These are phyloP conservation scores for Metschnikowia kofuensis DNA, from an alignment of 805 yeast genomes.

Conservation along the genomic window DNA sequence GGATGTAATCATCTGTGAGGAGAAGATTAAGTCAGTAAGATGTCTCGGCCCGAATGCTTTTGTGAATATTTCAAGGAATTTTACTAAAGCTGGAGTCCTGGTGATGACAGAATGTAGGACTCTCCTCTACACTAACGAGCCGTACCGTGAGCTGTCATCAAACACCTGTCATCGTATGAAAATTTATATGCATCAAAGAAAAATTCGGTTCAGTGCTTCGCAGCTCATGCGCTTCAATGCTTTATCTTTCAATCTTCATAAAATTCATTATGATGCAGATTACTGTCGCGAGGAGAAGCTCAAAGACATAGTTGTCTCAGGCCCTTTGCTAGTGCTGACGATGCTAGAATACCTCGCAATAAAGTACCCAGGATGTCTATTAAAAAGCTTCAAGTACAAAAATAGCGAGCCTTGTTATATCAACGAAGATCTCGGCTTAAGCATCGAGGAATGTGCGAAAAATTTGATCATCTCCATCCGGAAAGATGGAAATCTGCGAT, in stretches of 20 bases:
- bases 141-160: slow-evolving; percentile 12
- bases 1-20: slow-evolving; percentile 47
- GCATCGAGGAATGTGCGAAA: neutral
- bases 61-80: slow-evolving; percentile 55
- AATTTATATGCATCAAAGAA: neutral
- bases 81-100: slow-evolving; percentile 28
- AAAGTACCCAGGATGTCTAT: slow-evolving; percentile 13
- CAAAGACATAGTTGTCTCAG: slow-evolving; percentile 66
- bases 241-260: slow-evolving; percentile 78
- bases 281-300: slow-evolving; percentile 63
- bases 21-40: slow-evolving; percentile 45
- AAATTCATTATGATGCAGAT: slow-evolving; percentile 66
- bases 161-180: neutral
- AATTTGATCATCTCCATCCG: slow-evolving; percentile 1
- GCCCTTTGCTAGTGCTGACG: slow-evolving; percentile 71
- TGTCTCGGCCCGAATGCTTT: slow-evolving; percentile 36
- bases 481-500: slow-evolving; percentile 6
- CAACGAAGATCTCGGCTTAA: slow-evolving; percentile 23
- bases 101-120: slow-evolving; percentile 52
- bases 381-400: slow-evolving; percentile 44
- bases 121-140: slow-evolving; percentile 56
- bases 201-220: slow-evolving; percentile 33
- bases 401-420: slow-evolving; percentile 51
- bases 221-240: slow-evolving; percentile 66
- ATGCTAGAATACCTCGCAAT: slow-evolving; percentile 47